phyloP scores from a whole-genome alignment of 768 basidiomycete genomes.

The Lepiota brunneoincarnata region DNA sequence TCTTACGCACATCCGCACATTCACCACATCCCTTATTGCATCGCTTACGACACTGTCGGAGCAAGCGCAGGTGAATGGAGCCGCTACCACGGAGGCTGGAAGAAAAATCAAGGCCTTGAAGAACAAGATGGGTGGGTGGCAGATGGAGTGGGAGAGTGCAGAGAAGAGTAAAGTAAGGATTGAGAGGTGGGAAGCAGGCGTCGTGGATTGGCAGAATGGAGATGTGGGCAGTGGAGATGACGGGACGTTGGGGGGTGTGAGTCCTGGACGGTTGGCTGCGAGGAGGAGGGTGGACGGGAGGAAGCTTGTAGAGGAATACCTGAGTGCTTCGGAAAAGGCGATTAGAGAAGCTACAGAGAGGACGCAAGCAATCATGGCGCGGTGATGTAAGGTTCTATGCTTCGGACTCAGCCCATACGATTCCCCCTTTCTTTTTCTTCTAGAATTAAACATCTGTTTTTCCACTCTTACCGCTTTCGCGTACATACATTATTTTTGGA shows the following conservation, averaged over 20 bases:
- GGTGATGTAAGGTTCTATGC: constrained; percentile 29
- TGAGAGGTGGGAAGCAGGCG: constrained; percentile 77
- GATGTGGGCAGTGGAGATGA: constrained; percentile 23
- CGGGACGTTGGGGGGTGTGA: constrained; percentile 19
- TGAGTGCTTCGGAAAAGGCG: constrained; percentile 71
- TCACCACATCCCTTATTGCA: constrained; percentile 71
- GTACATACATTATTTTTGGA: constrained; percentile 9
- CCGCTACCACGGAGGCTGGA: constrained; percentile 81
- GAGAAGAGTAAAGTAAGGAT: constrained; percentile 75
- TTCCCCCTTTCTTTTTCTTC: not conserved
- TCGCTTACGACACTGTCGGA: constrained; percentile 80
- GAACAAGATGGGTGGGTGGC: constrained; percentile 79
- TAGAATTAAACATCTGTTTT: constrained; percentile 1
- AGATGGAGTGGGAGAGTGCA: constrained; percentile 81
- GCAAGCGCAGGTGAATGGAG: constrained; percentile 86
- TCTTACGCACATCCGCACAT: constrained; percentile 66
- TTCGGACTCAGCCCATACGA: not conserved
- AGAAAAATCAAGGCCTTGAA: constrained; percentile 83
- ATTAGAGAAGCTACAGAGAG: constrained; percentile 71
- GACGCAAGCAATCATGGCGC: constrained; percentile 81
- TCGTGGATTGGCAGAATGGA: constrained; percentile 33
- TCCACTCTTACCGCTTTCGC: not conserved
- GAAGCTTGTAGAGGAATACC: constrained; percentile 71
- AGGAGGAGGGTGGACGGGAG: constrained; percentile 62
- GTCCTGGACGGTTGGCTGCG: constrained; percentile 26